These are phyloP conservation scores for Talaromyces trachyspermus DNA, from an alignment of 495 filamentous ascomycete genomes.

Conservation along the genomic window DNA sequence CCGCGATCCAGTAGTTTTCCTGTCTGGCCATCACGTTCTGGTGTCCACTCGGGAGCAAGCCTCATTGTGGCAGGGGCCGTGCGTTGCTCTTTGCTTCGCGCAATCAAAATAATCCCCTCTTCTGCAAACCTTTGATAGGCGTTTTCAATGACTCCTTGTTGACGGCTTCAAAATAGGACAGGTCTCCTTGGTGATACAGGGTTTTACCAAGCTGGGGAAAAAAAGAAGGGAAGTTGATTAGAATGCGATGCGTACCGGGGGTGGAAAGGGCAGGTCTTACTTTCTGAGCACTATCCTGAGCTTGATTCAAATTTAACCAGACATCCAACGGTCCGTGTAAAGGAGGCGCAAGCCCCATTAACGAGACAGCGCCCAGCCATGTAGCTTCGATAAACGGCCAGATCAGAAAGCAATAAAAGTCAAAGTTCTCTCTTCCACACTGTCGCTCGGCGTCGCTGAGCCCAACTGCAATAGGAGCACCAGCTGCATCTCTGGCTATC, in stretches of 20 bases:
- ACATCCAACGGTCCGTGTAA: conserved; percentile 48
- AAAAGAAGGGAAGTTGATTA: too few species aligned
- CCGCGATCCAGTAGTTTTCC: conserved; percentile 61
- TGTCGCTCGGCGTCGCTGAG: conserved; percentile 68
- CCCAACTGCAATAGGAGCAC: conserved; percentile 55
- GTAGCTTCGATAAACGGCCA: conserved; percentile 95
- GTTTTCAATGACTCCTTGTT: conserved; percentile 97
- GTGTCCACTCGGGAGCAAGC: conserved; percentile 73
- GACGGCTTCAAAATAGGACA: conserved; percentile 94
- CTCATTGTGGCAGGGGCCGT: conserved; percentile 49
- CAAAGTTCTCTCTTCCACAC: conserved; percentile 83
- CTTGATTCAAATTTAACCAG: conserved; percentile 72
- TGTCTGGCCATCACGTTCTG: conserved; percentile 51
- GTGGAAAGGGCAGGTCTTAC: conserved; percentile 34
- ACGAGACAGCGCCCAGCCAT: conserved; percentile 83
- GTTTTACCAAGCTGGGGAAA: conserved; percentile 96
- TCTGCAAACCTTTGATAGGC: conserved; percentile 82
- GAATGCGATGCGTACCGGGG: too few species aligned
- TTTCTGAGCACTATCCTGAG: conserved; percentile 76
- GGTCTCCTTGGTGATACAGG: conserved; percentile 92
- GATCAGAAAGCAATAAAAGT: conserved; percentile 97
- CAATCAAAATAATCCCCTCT: conserved; percentile 75
- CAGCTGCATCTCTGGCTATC: conserved; percentile 50
- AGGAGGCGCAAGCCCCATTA: conserved; percentile 79
- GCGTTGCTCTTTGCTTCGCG: conserved; percentile 53